phyloP scores from a whole-genome alignment of 2,329 filamentous ascomycete genomes.

The Paraphoma sp. region DNA sequence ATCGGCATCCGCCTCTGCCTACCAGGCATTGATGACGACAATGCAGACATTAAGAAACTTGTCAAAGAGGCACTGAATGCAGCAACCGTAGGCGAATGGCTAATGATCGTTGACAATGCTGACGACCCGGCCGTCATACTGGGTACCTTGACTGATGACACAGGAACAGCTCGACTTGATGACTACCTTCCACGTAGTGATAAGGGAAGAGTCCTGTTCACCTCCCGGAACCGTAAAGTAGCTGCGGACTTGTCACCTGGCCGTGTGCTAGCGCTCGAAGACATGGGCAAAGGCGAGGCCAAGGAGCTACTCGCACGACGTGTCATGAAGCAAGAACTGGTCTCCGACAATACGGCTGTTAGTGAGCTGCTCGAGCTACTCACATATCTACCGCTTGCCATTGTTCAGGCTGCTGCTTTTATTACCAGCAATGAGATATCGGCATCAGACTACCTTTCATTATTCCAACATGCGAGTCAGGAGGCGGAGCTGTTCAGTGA shows the following conservation, averaged over 20 bases:
- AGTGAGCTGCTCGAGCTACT: conserved; percentile 21
- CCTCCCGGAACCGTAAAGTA: conserved; percentile 22
- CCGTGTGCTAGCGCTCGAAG: conserved; percentile 25
- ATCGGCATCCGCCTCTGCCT: conserved; percentile 20
- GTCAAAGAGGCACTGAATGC: conserved; percentile 44
- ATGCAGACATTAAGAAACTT: conserved; percentile 45
- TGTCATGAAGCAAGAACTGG: conserved; percentile 4
- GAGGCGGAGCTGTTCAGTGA: conserved; percentile 44
- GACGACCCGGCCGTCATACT: conserved; percentile 47
- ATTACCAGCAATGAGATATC: conserved; percentile 34
- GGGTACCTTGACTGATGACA: neutral
- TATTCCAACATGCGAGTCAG: conserved; percentile 37
- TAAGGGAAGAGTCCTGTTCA: conserved; percentile 43
- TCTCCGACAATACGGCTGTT: neutral
- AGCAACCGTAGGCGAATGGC: conserved; percentile 40
- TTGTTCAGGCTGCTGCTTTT: conserved; percentile 39
- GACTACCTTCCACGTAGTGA: conserved; percentile 41
- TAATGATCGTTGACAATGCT: conserved; percentile 56
- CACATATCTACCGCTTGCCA: conserved; percentile 42
- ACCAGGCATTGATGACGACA: conserved; percentile 28
- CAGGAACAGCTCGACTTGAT: conserved; percentile 17
- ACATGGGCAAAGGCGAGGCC: conserved; percentile 22
- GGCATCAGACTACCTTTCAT: conserved; percentile 38
- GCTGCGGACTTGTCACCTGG: conserved; percentile 13
- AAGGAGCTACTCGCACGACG: conserved; percentile 12